Evolutionary conservation across 2,329 filamentous ascomycete species (phyloP), one percentile per base, ranked within the genome.

Genomic region (Alternaria rosae): DNA sequence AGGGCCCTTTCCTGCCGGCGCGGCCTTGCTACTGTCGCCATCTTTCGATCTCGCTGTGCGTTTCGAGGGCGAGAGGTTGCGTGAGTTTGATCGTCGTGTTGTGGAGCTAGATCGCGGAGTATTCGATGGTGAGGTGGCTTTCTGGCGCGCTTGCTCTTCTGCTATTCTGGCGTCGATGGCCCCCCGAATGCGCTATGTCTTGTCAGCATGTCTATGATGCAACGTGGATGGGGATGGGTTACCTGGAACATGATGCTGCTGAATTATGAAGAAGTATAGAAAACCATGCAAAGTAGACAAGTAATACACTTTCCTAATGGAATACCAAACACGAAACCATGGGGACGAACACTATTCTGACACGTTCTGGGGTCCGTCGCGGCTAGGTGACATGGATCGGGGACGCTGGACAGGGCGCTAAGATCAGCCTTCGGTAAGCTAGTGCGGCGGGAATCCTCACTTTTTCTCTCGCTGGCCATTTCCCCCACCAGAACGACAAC

Each of bases 111-210:
- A 82, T 74, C 61, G 81, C 78, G 73, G 78, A 72, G 71, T 81
- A 9, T 70, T 85, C 77, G 65, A 84, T 72, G 42, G 82, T 70
- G 53, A 61, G 10, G 69, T 65, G 56, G 83, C 80, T 74, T 87
- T 87, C 76, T 93, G 91, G 61, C 92, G 91, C 60, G 92, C 91
- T 81, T 97, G 92, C 82, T 97, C 94, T 82, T 97, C 93, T 73
- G 93, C 92, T 74, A 97, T 95, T 73, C 91, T 91, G 72, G 89
- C 89, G 78, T 97, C 92, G 78, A 97, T 93, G 62, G 91, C 91
- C 73, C 91, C 92, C 82, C 92, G 92, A 71, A 97, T 84, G 84
- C 92, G 88, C 91, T 95, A 62, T 42, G 44, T 55, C 32, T 51
- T 45, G 69, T 77, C 54, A 77, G 75, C 69, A 53, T 44, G 44